Conservation (phyloP, 148 eudicot genomes). For the Amaranthus hypochondriacus region DNA sequence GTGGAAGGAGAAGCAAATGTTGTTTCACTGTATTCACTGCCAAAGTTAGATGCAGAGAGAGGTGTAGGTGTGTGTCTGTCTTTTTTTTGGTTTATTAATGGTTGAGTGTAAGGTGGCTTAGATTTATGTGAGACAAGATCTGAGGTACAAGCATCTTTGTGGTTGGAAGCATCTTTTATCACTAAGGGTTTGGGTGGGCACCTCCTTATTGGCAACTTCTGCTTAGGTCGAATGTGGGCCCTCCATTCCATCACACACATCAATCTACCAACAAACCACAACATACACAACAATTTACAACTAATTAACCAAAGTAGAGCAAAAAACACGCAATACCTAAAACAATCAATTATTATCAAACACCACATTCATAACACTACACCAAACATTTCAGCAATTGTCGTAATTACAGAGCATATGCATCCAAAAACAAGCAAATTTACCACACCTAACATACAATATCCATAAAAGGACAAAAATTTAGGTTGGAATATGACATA, state of each 20-base stretch:
- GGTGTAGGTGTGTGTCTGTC: no score
- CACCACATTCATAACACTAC: not conserved
- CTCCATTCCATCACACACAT: not conserved
- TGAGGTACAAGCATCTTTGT: not conserved
- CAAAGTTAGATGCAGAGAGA: no score
- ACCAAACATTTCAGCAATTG: not conserved
- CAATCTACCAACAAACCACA: not conserved
- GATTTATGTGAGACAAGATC: accelerated
- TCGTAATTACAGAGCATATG: not conserved
- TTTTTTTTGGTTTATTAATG: no score
- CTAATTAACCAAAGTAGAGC: not conserved
- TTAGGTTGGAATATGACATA: not conserved
- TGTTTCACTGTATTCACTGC: no score
- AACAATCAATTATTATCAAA: not conserved
- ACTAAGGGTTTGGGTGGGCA: not conserved
- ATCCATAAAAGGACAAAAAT: not conserved
- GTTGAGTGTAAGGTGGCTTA: no score
- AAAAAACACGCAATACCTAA: not conserved
- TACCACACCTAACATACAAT: not conserved
- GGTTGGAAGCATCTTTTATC: not conserved
- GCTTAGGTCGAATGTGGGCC: not conserved
- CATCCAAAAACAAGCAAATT: not conserved
- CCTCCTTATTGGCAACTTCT: not conserved
- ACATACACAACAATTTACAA: not conserved
- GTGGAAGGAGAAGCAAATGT: no score